Evolutionary conservation across 768 basidiomycete species (phyloP), one percentile per base, ranked within the genome.

Genomic region (Cystoderma amianthinum): DNA sequence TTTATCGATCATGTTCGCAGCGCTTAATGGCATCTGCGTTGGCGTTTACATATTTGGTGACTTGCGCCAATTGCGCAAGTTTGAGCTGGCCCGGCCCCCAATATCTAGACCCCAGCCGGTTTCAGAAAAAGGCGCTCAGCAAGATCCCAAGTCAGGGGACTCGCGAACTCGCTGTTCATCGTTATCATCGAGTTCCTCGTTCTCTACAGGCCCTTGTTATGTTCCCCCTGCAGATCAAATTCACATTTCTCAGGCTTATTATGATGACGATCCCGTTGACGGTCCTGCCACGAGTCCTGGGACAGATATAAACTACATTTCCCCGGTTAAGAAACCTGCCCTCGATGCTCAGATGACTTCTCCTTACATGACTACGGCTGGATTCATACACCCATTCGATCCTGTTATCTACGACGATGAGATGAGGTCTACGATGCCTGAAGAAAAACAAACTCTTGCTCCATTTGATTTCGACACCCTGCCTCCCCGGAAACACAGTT

Each of bases 1-100:
- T 15, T 51, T 86, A 15, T 74, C 75, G 2, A 59, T 85, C 12
- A 49, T 85, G 12, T 45, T 86, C 3, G 69, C 78, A 3, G 80
- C 82, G 38, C 48, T 86, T 24, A 72, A 85, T 45, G 85, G 85
- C 3, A 77, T 88, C 9, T 89, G 86, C 54, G 55, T 88, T 42
- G 85, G 84, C 54, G 75, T 89, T 4, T 89, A 87, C 54, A 54
- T 88, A 21, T 86, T 88, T 50, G 86, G 86, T 5, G 86, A 89
- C 58, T 65, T 88, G 15, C 68, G 86, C 5, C 86, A 89, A 52
- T 68, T 89, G 15, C 78, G 82, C 49, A 81, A 77, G 48, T 87
- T 87, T 51, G 86, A 88, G 55, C 76, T 89, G n/a, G 58, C 76
- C 3, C 69, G 84, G 16, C 85, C 85, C 7, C 61, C 74, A 11